phyloP scores from a whole-genome alignment of 805 yeast species.

The Kluyveromyces siamensis region DNA sequence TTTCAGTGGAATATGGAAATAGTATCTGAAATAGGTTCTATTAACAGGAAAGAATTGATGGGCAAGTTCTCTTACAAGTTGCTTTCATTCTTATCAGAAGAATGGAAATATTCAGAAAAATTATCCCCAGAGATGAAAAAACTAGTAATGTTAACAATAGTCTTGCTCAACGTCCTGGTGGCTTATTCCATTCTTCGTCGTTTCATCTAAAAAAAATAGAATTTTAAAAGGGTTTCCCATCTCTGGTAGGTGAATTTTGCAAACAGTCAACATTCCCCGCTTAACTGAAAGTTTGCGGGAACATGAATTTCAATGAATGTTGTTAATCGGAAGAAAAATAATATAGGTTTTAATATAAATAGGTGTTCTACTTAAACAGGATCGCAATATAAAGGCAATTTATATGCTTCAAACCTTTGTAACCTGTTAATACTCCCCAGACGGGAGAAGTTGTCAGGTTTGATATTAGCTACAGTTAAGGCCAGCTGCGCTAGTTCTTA shows the following conservation, averaged over 20 bases:
- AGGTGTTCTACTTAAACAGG: too few relatives aligned
- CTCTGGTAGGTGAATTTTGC: neutral
- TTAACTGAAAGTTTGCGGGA: too few relatives aligned
- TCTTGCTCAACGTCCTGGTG: constrained; percentile 5
- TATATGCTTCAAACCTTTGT: too few relatives aligned
- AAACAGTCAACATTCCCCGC: neutral
- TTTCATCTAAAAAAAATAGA: neutral
- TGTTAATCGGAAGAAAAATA: too few relatives aligned
- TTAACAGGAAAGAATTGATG: constrained; percentile 51
- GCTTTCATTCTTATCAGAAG: constrained; percentile 27
- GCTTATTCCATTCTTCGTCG: constrained; percentile 8
- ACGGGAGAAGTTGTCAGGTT: too few relatives aligned
- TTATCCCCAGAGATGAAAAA: constrained; percentile 9
- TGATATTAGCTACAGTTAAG: too few relatives aligned
- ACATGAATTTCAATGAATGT: too few relatives aligned
- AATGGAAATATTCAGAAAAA: constrained; percentile 24
- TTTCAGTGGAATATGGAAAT: constrained; percentile 55
- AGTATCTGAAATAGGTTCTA: constrained; percentile 56
- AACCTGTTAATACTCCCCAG: too few relatives aligned
- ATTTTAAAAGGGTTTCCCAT: neutral
- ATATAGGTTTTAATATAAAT: too few relatives aligned
- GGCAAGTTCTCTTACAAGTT: constrained; percentile 46
- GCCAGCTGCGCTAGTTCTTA: too few relatives aligned
- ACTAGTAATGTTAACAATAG: constrained; percentile 7
- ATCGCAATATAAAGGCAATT: too few relatives aligned